A percentile compares a stretch with the other conserved stretches of the same genome.
Conservation (phyloP, 2,329 filamentous ascomycete species). For the Neofusicoccum sp. region DNA sequence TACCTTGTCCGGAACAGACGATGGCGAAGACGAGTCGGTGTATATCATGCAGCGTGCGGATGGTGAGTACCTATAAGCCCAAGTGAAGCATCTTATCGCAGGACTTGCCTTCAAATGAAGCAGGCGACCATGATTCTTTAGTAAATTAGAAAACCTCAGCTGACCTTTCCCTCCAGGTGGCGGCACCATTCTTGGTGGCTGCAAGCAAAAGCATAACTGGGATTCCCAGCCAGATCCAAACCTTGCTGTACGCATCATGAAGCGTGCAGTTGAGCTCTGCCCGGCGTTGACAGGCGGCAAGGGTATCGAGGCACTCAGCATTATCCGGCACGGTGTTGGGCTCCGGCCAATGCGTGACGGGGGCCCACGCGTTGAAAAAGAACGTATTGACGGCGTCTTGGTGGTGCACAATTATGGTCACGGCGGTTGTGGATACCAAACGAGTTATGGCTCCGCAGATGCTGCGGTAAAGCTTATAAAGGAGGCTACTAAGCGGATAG, state of each 20-base stretch:
- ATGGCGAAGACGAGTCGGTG: conserved; percentile 69
- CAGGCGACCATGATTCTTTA: conserved; percentile 38
- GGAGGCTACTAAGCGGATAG: conserved; percentile 28
- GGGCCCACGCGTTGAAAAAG: conserved; percentile 75
- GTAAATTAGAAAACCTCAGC: no score
- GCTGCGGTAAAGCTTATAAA: conserved; percentile 44
- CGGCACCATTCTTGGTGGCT: conserved; percentile 85
- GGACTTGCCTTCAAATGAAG: no score
- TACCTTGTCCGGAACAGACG: conserved; percentile 70
- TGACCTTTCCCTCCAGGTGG: conserved; percentile 56
- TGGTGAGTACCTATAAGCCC: neutral
- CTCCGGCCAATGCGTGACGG: conserved; percentile 73
- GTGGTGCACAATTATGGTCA: conserved; percentile 79
- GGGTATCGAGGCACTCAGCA: conserved; percentile 71
- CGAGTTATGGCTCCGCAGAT: conserved; percentile 46
- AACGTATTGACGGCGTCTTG: conserved; percentile 59
- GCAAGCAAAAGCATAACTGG: conserved; percentile 78
- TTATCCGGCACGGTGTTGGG: conserved; percentile 82
- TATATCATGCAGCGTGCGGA: conserved; percentile 83
- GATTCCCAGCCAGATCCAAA: conserved; percentile 77
- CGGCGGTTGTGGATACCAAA: conserved; percentile 73
- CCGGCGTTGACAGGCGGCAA: conserved; percentile 67
- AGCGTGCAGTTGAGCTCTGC: conserved; percentile 66
- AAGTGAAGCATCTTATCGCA: no score
- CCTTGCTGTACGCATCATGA: conserved; percentile 82